Conservation (phyloP, 2,329 filamentous ascomycete species). For the Domatiomyces globalis region DNA sequence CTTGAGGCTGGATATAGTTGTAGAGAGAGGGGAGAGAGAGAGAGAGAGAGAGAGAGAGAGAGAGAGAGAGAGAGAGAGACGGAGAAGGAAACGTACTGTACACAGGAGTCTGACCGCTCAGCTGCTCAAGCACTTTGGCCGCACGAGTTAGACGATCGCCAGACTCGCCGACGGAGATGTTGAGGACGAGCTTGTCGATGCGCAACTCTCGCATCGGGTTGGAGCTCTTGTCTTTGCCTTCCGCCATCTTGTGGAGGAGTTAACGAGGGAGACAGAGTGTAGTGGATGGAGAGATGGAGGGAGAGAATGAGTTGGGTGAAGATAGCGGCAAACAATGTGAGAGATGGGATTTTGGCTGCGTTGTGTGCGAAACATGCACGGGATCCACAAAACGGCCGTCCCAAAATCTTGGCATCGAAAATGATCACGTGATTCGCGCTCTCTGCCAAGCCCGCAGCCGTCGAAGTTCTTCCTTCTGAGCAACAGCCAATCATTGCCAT, state of each 20-base stretch:
- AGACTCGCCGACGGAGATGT: constrained; percentile 99
- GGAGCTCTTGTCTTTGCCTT: constrained; percentile 60
- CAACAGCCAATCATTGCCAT: not conserved
- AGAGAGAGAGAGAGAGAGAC: not conserved
- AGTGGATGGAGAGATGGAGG: not conserved
- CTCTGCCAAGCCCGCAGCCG: not conserved
- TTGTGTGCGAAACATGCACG: not conserved
- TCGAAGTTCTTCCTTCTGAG: not conserved
- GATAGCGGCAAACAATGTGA: not conserved
- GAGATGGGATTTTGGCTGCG: not conserved
- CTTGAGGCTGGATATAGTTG: no score
- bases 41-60: not conserved
- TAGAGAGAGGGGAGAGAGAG: not conserved
- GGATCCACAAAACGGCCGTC: not conserved
- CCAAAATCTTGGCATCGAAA: not conserved
- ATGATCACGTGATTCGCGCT: not conserved
- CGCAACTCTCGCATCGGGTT: constrained; percentile 99
- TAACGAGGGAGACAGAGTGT: constrained; percentile 20
- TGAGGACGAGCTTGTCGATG: constrained; percentile 98
- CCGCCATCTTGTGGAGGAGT: constrained; percentile 37
- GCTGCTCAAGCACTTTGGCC: constrained; percentile 99
- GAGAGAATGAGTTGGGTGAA: not conserved
- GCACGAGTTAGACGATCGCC: constrained; percentile 99
- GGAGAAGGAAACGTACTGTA: constrained; percentile 51
- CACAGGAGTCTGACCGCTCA: constrained; percentile 98